Conservation (phyloP, 805 yeast species). For the Vanderwaltozyma yarrowii region DNA sequence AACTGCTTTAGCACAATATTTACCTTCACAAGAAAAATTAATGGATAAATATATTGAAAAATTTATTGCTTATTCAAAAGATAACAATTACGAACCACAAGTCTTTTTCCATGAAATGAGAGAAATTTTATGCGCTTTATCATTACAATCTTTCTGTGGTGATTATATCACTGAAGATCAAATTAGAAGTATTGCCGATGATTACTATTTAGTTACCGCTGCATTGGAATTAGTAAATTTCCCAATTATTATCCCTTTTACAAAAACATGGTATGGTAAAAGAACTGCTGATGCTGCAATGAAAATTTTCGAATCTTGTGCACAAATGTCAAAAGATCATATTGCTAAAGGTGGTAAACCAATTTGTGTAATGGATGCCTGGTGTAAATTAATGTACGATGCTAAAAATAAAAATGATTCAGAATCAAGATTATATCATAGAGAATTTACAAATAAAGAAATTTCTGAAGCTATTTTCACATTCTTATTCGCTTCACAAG, state of each 20-base stretch:
- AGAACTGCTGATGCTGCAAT: constrained; percentile 87
- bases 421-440: constrained; percentile 49
- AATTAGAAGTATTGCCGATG: constrained; percentile 80
- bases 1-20: constrained; percentile 69
- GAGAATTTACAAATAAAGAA: constrained; percentile 83
- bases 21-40: constrained; percentile 75
- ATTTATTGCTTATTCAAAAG: constrained; percentile 48
- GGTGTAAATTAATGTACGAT: constrained; percentile 80
- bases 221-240: constrained; percentile 96
- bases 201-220: constrained; percentile 85
- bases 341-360: constrained; percentile 71
- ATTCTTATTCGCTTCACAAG: constrained; percentile 94
- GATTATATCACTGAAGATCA: constrained; percentile 88
- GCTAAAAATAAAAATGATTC: constrained; percentile 41
- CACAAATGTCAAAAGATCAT: constrained; percentile 74
- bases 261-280: constrained; percentile 97
- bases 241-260: constrained; percentile 91
- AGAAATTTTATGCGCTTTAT: constrained; percentile 90
- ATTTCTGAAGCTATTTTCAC: constrained; percentile 96
- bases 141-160: constrained; percentile 92
- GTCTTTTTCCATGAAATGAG: constrained; percentile 89
- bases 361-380: constrained; percentile 87
- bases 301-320: constrained; percentile 83
- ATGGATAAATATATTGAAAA: constrained; percentile 72
- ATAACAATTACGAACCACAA: constrained; percentile 43